Evolutionary conservation across 805 yeast genomes (phyloP).

Genomic region (Kodamaea kaohsiungensis): DNA sequence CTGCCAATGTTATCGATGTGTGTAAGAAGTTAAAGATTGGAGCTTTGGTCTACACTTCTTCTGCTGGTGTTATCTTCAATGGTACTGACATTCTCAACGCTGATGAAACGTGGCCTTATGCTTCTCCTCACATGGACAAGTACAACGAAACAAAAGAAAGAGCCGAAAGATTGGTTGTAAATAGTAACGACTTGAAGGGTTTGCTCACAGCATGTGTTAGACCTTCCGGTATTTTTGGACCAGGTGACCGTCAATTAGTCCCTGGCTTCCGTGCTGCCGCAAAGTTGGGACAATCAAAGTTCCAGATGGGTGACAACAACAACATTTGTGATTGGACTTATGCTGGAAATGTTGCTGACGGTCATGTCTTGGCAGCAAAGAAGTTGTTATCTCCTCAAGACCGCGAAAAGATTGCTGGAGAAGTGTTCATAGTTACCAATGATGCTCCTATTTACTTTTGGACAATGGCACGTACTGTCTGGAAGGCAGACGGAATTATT

Average conservation of each 20-base stretch:
- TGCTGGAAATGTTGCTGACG: constrained; percentile 97
- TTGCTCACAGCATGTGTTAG: constrained; percentile 83
- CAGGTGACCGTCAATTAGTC: constrained; percentile 95
- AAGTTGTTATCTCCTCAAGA: constrained; percentile 54
- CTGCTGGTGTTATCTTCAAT: constrained; percentile 96
- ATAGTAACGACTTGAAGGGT: constrained; percentile 59
- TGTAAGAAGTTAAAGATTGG: constrained; percentile 53
- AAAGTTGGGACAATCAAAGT: constrained; percentile 79
- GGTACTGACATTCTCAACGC: constrained; percentile 93
- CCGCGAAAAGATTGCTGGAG: constrained; percentile 66
- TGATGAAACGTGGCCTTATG: constrained; percentile 93
- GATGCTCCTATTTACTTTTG: constrained; percentile 95
- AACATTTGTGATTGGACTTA: constrained; percentile 96
- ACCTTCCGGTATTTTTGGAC: constrained; percentile 98
- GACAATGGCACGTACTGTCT: constrained; percentile 94
- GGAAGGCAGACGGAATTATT: constrained; percentile 94
- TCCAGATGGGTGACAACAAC: constrained; percentile 92
- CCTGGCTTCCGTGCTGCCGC: constrained; percentile 90
- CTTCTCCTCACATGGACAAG: constrained; percentile 91
- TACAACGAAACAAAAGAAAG: constrained; percentile 92
- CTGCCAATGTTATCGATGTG: constrained; percentile 67
- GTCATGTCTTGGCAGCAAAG: constrained; percentile 91
- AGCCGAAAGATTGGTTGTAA: constrained; percentile 81
- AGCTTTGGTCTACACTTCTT: constrained; percentile 90
- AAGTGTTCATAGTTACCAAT: constrained; percentile 86